These are phyloP conservation scores for Termitomyces sp. DNA, from an alignment of 768 basidiomycete species.

Conservation along the genomic window DNA sequence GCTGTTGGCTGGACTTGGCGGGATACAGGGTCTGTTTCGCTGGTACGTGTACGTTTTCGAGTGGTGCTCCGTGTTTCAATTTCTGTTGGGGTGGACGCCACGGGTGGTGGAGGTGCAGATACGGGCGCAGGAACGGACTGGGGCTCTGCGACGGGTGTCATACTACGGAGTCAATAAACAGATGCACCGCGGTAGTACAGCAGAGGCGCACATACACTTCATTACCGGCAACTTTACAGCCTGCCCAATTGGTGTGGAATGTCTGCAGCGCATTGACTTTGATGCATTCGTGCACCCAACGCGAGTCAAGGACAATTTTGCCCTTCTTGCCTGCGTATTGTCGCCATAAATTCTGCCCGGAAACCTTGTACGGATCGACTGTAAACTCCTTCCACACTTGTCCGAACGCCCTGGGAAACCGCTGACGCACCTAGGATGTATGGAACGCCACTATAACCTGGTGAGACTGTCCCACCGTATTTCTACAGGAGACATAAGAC, in stretches of 20 bases:
- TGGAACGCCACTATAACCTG: conserved; percentile 70
- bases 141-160: conserved; percentile 16
- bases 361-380: conserved; percentile 77
- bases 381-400: conserved; percentile 11
- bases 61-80: conserved; percentile 5
- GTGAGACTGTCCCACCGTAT: conserved; percentile 69
- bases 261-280: conserved; percentile 64
- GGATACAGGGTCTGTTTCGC: conserved; percentile 3
- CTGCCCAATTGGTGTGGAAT: conserved; percentile 72
- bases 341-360: conserved; percentile 76
- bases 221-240: conserved; percentile 71
- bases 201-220: conserved; percentile 51
- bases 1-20: conserved; percentile 13
- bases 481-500: conserved; percentile 37
- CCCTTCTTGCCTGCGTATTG: conserved; percentile 77
- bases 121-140: conserved; percentile 5
- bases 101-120: conserved; percentile 6
- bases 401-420: not conserved
- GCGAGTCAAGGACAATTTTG: conserved; percentile 67
- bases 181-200: not conserved
- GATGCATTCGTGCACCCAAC: conserved; percentile 78
- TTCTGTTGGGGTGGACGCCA: not conserved
- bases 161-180: conserved; percentile 2
- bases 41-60: conserved; percentile 8
- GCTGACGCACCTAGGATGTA: conserved; percentile 68